These are phyloP conservation scores for Phascolomyces articulosus DNA, from an alignment of 371 early-diverging fungal species.

Conservation along the genomic window DNA sequence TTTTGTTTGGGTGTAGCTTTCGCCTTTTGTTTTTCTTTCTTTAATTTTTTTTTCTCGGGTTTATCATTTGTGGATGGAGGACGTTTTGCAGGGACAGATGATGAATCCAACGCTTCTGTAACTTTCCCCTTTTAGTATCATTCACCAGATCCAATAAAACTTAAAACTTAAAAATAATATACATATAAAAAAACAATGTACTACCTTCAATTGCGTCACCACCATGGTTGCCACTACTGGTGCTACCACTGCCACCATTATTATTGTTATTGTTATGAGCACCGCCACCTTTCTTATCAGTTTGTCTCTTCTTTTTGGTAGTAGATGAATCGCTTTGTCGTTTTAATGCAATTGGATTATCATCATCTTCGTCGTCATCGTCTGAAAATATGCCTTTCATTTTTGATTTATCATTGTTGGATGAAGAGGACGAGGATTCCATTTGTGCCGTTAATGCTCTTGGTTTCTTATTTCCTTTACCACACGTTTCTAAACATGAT, in stretches of 20 bases:
- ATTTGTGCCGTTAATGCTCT: constrained; percentile 15
- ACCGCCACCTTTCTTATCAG: constrained; percentile 9
- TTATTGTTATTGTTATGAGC: too few relatives aligned
- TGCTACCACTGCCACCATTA: too few relatives aligned
- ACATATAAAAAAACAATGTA: not conserved
- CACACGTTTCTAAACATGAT: constrained; percentile 9
- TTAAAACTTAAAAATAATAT: too few relatives aligned
- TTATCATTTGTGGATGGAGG: constrained; percentile 28
- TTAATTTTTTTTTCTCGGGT: constrained; percentile 39
- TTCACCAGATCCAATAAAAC: not conserved
- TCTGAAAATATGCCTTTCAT: constrained; percentile 27
- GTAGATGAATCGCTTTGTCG: constrained; percentile 11
- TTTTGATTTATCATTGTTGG: constrained; percentile 12
- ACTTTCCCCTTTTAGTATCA: not conserved
- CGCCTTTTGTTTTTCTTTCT: constrained; percentile 37
- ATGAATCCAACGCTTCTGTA: constrained; percentile 15
- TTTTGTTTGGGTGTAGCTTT: constrained; percentile 44
- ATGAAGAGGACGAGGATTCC: constrained; percentile 1
- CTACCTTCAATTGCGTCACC: constrained; percentile 7
- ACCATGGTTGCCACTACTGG: not conserved
- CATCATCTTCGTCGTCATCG: constrained; percentile 31
- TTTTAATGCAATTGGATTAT: constrained; percentile 22
- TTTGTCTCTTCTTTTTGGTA: constrained; percentile 17
- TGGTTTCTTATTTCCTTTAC: constrained; percentile 16
- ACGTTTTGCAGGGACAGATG: constrained; percentile 18